phyloP scores from a whole-genome alignment of 345 rosid species.

The Camelina neglecta region DNA sequence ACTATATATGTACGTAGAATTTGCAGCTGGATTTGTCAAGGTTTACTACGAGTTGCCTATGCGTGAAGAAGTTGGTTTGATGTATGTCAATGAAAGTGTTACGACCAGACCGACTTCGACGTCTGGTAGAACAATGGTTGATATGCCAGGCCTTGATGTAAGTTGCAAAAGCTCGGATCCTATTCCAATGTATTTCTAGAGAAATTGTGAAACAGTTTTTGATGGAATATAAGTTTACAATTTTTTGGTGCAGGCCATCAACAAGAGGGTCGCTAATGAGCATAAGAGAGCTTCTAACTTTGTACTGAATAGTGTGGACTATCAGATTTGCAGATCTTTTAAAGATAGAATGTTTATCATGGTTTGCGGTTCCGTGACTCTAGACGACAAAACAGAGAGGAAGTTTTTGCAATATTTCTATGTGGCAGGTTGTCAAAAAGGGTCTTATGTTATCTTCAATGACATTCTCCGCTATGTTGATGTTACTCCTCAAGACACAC shows the following conservation, averaged over 20 bases:
- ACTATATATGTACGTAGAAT: background rate
- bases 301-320: background rate
- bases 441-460: background rate
- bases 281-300: background rate
- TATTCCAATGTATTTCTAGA: background rate
- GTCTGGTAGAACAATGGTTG: background rate
- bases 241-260: background rate
- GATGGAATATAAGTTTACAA: background rate
- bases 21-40: conserved; percentile 2
- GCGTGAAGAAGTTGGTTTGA: background rate
- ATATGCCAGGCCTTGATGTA: background rate
- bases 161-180: background rate
- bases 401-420: background rate
- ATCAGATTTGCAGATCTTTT: background rate
- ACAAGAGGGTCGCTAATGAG: conserved; percentile 1
- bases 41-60: background rate
- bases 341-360: conserved; percentile 3
- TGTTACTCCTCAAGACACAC: background rate
- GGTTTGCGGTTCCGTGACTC: background rate
- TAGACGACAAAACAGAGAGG: background rate
- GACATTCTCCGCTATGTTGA: conserved; percentile 1
- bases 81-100: background rate
- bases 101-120: background rate
- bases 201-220: background rate
- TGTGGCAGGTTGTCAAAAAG: background rate